Percentiles rank a stretch among this genome's conserved stretches.
These are phyloP conservation scores for Plasmodium knowlesi DNA, from an alignment of 169 alveolate species.

Conservation along the genomic window DNA sequence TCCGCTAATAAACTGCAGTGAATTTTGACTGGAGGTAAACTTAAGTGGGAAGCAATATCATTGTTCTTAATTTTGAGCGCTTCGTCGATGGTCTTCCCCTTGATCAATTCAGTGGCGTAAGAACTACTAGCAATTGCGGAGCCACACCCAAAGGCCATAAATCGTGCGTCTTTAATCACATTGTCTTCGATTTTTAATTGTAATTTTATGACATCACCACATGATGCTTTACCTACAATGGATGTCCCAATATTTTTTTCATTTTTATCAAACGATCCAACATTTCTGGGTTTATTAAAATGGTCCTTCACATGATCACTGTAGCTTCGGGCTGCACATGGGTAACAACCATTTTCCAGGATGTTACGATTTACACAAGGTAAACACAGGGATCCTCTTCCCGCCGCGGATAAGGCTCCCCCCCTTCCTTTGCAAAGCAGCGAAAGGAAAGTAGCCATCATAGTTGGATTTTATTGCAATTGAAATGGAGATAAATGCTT, in stretches of 20 bases:
- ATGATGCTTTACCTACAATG: constrained; percentile 99
- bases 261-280: constrained; percentile 88
- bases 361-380: constrained; percentile 11
- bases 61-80: constrained; percentile 95
- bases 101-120: constrained; percentile 97
- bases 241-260: constrained; percentile 95
- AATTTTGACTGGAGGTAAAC: constrained; percentile 98
- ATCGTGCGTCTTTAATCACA: constrained; percentile 94
- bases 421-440: constrained; percentile 14
- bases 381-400: neutral
- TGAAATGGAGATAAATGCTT: neutral
- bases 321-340: constrained; percentile 74
- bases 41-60: constrained; percentile 93
- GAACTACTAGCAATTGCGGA: constrained; percentile 99
- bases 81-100: constrained; percentile 95
- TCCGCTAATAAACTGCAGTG: constrained; percentile 99
- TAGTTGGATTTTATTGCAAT: neutral
- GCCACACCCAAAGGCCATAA: constrained; percentile 99
- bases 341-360: neutral
- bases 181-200: constrained; percentile 96
- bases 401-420: neutral
- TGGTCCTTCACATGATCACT: constrained; percentile 93
- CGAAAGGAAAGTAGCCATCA: constrained; percentile 17
- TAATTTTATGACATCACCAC: constrained; percentile 98
- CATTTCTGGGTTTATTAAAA: constrained; percentile 94